Percentiles rank a stretch among this genome's conserved stretches.
Conservation (phyloP, 352 stramenopile species). For the Globisporangium radiosum region DNA sequence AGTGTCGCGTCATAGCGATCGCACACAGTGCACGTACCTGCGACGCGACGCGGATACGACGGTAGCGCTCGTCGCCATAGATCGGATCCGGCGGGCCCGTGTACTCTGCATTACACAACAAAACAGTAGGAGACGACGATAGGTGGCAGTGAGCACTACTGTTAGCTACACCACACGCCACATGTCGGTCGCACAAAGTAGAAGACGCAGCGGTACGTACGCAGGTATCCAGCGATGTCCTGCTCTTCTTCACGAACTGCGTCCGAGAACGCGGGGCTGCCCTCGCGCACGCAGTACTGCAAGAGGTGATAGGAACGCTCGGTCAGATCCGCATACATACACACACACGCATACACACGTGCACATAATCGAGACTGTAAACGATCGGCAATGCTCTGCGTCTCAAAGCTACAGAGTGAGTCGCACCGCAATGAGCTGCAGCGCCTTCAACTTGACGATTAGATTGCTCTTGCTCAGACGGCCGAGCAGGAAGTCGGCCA, state of each 20-base stretch:
- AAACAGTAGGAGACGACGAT: no score
- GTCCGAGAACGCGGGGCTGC: slow-evolving; percentile 47
- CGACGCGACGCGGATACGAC: slow-evolving; percentile 71
- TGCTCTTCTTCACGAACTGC: slow-evolving; percentile 64
- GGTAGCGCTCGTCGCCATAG: slow-evolving; percentile 79
- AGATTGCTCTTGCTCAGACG: slow-evolving; percentile 77
- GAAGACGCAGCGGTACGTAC: slow-evolving; percentile 24
- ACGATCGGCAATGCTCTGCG: no score
- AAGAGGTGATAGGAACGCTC: background rate
- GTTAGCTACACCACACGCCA: background rate
- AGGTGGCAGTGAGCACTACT: background rate
- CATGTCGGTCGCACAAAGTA: no score
- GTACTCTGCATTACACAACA: slow-evolving; percentile 37
- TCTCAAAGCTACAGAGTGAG: background rate
- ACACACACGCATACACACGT: background rate
- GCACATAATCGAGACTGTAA: background rate
- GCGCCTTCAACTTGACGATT: slow-evolving; percentile 80
- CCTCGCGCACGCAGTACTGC: slow-evolving; percentile 79
- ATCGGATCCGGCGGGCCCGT: slow-evolving; percentile 67
- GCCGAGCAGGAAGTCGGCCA: slow-evolving; percentile 68
- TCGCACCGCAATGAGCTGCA: slow-evolving; percentile 79
- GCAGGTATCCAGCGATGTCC: slow-evolving; percentile 60
- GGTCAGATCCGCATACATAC: background rate
- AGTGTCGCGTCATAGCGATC: no score
- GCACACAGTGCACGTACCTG: slow-evolving; percentile 28